phyloP scores from a whole-genome alignment of 345 rosid genomes.

The Excoecaria agallocha region DNA sequence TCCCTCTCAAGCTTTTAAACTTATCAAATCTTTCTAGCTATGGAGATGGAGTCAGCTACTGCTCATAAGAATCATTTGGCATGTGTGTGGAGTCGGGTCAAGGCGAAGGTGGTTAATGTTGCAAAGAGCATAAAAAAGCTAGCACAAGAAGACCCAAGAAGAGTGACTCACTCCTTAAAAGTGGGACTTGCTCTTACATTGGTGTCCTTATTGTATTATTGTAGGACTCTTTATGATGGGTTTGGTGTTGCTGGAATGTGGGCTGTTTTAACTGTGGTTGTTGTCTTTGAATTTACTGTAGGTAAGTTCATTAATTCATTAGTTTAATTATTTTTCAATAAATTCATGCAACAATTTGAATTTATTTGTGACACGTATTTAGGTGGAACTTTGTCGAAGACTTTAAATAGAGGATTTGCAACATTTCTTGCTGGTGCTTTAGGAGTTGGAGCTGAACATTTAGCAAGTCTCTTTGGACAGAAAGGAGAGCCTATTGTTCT shows the following conservation, averaged over 20 bases:
- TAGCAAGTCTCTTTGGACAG: conserved; percentile 24
- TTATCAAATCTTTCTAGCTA: conserved; percentile 8
- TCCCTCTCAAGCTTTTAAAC: background rate
- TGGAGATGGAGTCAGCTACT: conserved; percentile 39
- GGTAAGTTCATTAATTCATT: conserved; percentile 16
- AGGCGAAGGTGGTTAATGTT: conserved; percentile 21
- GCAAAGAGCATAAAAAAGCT: conserved; percentile 39
- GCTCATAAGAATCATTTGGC: conserved; percentile 29
- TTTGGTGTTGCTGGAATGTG: conserved; percentile 33
- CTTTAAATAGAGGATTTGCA: conserved; percentile 28
- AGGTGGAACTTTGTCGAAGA: conserved; percentile 32
- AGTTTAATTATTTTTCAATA: background rate
- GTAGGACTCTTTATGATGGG: conserved; percentile 26
- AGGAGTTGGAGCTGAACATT: conserved; percentile 26
- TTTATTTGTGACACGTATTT: background rate
- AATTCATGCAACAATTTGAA: too few species aligned
- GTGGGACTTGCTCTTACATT: conserved; percentile 32
- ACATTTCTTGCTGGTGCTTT: conserved; percentile 26
- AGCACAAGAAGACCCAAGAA: conserved; percentile 41
- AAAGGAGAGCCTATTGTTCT: conserved; percentile 25
- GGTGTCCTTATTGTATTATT: conserved; percentile 19
- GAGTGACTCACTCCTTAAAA: conserved; percentile 26
- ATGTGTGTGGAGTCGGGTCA: conserved; percentile 29
- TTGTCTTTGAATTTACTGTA: conserved; percentile 29
- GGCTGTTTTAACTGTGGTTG: conserved; percentile 34